Evolutionary conservation across 2,329 filamentous ascomycete species (phyloP).

Genomic region (Karstenula rhodostoma): DNA sequence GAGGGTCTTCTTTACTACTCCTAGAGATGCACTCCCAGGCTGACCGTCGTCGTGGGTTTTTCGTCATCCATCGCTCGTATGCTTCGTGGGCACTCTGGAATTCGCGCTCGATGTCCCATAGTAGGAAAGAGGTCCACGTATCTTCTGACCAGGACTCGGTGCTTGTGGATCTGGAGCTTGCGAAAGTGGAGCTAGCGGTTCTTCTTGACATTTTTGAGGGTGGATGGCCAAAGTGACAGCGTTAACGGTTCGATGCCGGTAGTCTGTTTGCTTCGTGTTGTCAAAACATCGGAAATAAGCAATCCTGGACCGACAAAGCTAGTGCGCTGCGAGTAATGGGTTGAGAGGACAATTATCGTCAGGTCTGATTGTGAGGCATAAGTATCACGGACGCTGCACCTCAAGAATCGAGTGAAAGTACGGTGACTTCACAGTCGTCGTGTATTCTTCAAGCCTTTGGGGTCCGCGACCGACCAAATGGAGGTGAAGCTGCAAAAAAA

Average conservation of each 20-base stretch:
- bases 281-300: neutral
- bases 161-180: neutral
- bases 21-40: constrained; percentile 37
- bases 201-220: neutral
- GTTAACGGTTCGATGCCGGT: neutral
- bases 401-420: neutral
- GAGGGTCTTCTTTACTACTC: constrained; percentile 35
- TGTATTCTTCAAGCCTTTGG: neutral
- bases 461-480: neutral
- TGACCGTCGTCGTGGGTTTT: constrained; percentile 29
- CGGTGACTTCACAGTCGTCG: neutral
- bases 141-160: constrained; percentile 34
- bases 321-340: neutral
- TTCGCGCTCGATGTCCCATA: constrained; percentile 49
- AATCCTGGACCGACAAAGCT: neutral
- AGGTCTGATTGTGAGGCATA: neutral
- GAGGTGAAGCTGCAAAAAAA: constrained; percentile 26
- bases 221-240: neutral
- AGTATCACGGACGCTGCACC: neutral
- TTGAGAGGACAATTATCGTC: neutral
- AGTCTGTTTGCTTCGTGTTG: neutral
- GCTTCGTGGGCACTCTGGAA: constrained; percentile 44
- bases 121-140: constrained; percentile 39
- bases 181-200: neutral
- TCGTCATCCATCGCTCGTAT: constrained; percentile 42